Conservation (phyloP, 139 green algal genomes). For the Prasinococcaceae sp. region DNA sequence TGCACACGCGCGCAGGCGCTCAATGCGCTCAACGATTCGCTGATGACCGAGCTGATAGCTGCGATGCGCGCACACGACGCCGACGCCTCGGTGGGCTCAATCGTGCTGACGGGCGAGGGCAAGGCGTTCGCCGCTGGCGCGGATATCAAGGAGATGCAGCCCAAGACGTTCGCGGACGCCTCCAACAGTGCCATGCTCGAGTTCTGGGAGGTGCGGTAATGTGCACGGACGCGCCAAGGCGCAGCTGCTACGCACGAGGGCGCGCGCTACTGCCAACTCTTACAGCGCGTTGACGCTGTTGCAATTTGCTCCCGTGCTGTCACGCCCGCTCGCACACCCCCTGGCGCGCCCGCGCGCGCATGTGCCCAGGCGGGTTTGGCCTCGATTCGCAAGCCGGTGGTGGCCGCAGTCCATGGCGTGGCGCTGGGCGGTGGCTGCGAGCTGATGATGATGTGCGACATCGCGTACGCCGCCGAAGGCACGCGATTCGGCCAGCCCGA, state of each 20-base stretch:
- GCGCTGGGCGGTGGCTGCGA: slow-evolving; percentile 56
- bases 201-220: slow-evolving; percentile 34
- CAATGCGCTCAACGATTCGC: slow-evolving; percentile 32
- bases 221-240: no score
- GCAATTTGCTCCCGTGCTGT: no score
- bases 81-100: background rate
- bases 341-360: no score
- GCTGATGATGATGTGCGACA: slow-evolving; percentile 58
- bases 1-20: no score
- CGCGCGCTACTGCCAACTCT: no score
- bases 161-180: slow-evolving; percentile 24
- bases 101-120: slow-evolving; percentile 45
- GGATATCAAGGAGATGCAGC: slow-evolving; percentile 57
- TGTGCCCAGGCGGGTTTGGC: no score
- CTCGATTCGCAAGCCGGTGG: slow-evolving; percentile 34
- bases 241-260: no score
- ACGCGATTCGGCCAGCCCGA: slow-evolving; percentile 52
- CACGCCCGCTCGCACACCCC: no score
- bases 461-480: slow-evolving; percentile 47
- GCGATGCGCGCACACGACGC: slow-evolving; percentile 20
- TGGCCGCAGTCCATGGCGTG: slow-evolving; percentile 45
- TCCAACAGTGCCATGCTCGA: slow-evolving; percentile 15
- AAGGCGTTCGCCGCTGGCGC: slow-evolving; percentile 59
- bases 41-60: slow-evolving; percentile 32
- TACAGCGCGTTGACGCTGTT: no score